Evolutionary conservation across 179 eudicot species (phyloP).

Genomic region (Carnegiea gigantea): DNA sequence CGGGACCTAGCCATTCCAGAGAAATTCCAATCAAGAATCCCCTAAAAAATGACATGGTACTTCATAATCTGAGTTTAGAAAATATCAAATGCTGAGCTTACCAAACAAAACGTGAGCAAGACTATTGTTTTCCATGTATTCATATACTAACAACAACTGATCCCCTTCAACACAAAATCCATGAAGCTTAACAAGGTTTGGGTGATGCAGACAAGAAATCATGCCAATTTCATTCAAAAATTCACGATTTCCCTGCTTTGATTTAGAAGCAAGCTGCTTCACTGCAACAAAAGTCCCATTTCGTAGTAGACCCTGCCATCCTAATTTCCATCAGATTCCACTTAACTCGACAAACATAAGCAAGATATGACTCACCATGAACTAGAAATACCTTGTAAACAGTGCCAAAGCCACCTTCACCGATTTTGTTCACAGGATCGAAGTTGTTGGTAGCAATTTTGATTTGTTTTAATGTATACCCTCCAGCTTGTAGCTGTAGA

Average conservation of each 20-base stretch:
- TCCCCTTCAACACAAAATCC: slow-evolving; percentile 76
- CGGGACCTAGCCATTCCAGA: slow-evolving; percentile 23
- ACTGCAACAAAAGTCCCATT: slow-evolving; percentile 70
- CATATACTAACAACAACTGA: slow-evolving; percentile 62
- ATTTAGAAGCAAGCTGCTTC: slow-evolving; percentile 70
- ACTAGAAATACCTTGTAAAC: slow-evolving; percentile 62
- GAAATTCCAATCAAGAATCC: slow-evolving; percentile 13
- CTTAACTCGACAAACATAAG: slow-evolving; percentile 4
- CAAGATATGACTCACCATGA: background rate
- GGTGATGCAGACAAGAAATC: slow-evolving; percentile 79
- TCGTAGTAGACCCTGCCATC: slow-evolving; percentile 52
- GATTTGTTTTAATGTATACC: slow-evolving; percentile 53
- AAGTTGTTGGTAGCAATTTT: slow-evolving; percentile 70
- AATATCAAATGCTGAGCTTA: slow-evolving; percentile 22
- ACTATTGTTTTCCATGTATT: slow-evolving; percentile 78
- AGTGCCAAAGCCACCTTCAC: slow-evolving; percentile 87
- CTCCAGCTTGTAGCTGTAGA: slow-evolving; percentile 33
- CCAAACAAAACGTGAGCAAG: slow-evolving; percentile 62
- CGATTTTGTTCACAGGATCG: slow-evolving; percentile 58
- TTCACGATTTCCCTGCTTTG: slow-evolving; percentile 79
- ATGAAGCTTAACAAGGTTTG: slow-evolving; percentile 78
- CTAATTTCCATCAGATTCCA: slow-evolving; percentile 13
- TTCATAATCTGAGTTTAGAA: background rate
- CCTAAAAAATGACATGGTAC: background rate
- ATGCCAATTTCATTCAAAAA: slow-evolving; percentile 79